Conservation (phyloP, 306 rosid genomes). For the Inga laurina region DNA sequence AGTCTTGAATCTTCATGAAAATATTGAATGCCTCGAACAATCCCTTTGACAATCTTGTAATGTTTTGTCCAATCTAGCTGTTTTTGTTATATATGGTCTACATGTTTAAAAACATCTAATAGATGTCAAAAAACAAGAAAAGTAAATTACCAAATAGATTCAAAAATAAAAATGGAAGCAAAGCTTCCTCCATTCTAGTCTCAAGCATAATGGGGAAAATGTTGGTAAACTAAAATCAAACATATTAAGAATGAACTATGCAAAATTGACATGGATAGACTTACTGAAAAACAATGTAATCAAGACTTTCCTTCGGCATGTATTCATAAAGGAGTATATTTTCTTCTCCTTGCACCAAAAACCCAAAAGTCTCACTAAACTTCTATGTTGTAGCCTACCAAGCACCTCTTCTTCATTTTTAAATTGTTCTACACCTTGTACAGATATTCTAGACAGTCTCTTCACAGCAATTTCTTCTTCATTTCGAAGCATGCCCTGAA, state of each 20-base stretch:
- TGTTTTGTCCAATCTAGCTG: slow-evolving; percentile 53
- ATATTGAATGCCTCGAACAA: slow-evolving; percentile 57
- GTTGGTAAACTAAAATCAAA: background rate
- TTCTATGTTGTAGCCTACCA: slow-evolving; percentile 60
- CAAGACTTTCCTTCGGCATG: slow-evolving; percentile 52
- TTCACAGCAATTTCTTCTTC: slow-evolving; percentile 58
- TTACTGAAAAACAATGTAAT: slow-evolving; percentile 43
- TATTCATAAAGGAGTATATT: slow-evolving; percentile 59
- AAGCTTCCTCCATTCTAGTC: background rate
- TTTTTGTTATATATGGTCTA: slow-evolving; percentile 40
- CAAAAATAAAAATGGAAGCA: background rate
- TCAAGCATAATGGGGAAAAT: background rate
- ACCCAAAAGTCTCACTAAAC: slow-evolving; percentile 56
- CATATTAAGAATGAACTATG: background rate
- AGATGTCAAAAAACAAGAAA: background rate
- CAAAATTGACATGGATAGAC: background rate
- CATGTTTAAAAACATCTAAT: background rate
- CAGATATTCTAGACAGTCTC: slow-evolving; percentile 54
- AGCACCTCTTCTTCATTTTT: slow-evolving; percentile 55
- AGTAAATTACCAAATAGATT: too few species aligned
- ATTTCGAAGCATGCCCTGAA: slow-evolving; percentile 46
- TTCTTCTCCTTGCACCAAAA: slow-evolving; percentile 57
- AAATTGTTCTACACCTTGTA: slow-evolving; percentile 54
- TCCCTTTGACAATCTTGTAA: slow-evolving; percentile 42
- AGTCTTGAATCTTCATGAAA: slow-evolving; percentile 61